Evolutionary conservation across 805 yeast genomes (phyloP).

Genomic region (Candida golubevii): DNA sequence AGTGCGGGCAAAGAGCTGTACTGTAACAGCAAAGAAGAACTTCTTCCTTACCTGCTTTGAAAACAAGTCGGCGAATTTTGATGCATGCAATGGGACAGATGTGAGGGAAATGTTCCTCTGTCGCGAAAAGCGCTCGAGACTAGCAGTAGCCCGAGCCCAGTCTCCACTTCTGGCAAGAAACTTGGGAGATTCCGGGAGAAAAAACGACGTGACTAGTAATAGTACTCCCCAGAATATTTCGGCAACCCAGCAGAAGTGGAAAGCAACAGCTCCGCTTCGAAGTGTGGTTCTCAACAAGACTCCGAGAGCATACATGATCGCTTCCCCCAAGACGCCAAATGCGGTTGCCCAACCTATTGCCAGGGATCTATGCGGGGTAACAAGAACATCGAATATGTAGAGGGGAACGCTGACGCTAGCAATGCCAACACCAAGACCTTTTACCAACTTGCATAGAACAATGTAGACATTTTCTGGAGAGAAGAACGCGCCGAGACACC

Average conservation of each 20-base stretch:
- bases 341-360: conserved; percentile 8
- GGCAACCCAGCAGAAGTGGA: conserved; percentile 11
- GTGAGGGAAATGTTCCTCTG: conserved; percentile 2
- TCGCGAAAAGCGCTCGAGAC: conserved; percentile 5
- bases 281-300: conserved; percentile 1
- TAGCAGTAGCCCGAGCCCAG: conserved; percentile 8
- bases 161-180: conserved; percentile 8
- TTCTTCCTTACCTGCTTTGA: neutral
- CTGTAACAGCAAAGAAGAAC: conserved; percentile 5
- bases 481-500: conserved; percentile 21
- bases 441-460: conserved; percentile 26
- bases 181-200: conserved; percentile 14
- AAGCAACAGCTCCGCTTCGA: conserved; percentile 1
- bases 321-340: conserved; percentile 7
- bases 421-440: conserved; percentile 32
- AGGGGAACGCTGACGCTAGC: conserved; percentile 29
- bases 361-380: conserved; percentile 22
- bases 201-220: conserved; percentile 4
- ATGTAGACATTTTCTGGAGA: conserved; percentile 24
- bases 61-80: conserved; percentile 2
- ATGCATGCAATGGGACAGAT: conserved; percentile 2
- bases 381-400: conserved; percentile 27
- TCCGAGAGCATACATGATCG: conserved; percentile 4
- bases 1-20: conserved; percentile 9
- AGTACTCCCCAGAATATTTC: conserved; percentile 10